phyloP scores from a whole-genome alignment of 73 alveolate genomes.

The Paramecium primaurelia region DNA sequence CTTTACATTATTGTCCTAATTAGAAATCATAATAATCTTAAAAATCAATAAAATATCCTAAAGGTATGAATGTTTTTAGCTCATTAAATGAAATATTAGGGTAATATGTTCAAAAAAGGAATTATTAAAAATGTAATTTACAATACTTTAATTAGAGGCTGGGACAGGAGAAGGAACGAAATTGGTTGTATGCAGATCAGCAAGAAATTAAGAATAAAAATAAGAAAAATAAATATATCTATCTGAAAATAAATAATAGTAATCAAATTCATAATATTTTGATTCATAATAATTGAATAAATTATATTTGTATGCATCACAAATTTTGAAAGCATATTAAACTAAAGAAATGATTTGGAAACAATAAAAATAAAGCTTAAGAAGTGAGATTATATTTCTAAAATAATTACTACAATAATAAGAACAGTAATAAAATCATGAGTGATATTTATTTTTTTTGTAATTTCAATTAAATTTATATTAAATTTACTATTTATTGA shows the following conservation, averaged over 20 bases:
- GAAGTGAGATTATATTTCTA: conserved; percentile 1
- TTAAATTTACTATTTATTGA: neutral
- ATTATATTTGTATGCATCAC: neutral
- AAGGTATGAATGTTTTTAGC: neutral
- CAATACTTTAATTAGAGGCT: conserved; percentile 25
- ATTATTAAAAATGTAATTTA: conserved; percentile 9
- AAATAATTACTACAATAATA: conserved; percentile 1
- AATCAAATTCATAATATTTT: neutral
- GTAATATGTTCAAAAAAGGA: neutral
- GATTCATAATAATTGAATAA: neutral
- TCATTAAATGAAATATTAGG: conserved; percentile 28
- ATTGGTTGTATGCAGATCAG: neutral
- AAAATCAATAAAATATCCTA: neutral
- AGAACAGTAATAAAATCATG: neutral
- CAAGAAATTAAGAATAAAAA: conserved; percentile 11
- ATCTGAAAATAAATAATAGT: neutral
- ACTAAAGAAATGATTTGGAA: conserved; percentile 25
- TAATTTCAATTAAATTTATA: neutral
- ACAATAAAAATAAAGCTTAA: neutral
- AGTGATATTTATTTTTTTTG: neutral
- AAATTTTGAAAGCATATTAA: neutral
- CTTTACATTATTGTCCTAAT: conserved; percentile 8
- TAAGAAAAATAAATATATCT: conserved; percentile 1
- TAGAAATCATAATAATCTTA: neutral
- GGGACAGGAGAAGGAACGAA: conserved; percentile 49